Base-by-base conservation (phyloP, 805 yeast genomes). In the Nakazawaea wyomingensis region DNA sequence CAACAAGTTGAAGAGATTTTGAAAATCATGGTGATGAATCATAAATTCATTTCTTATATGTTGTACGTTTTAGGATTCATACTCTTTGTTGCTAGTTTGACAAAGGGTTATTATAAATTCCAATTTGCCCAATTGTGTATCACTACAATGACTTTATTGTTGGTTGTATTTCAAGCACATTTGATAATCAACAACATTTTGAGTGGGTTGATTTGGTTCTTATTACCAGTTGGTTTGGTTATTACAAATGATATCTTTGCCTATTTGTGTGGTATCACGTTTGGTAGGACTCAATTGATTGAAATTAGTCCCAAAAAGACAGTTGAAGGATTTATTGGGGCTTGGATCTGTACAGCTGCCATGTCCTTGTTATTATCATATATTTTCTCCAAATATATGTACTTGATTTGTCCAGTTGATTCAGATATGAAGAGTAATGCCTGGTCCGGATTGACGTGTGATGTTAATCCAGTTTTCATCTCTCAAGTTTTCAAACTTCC, bases 221-320 rank as follows among this genome's bases (percentile, higher is more conserved):
- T 93, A 47, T 71, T 93, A 41, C 99, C 99, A 5, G 89, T 87
- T 48, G 82, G 93, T 2, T 71, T 91, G 55, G 99, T 93, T 39
- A 87, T 93, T 52, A 85, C 87, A 44, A 93, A 93, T 61, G 99
- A 93, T 60, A 89, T 91, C 42, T 90, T 88, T 72, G 99, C 99
- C 20, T 93, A 93, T 60, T 70, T 93, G 38, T 93, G 98, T 66
- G 99, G 99, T 36, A 93, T 93, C 51, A 86, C 98, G 2, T 88
- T 93, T 66, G 99, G 99, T 43, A 78, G 74, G 49, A 91, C 97
- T 30, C 96, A 87, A 57, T 76, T 93, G 55, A 87, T 93, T 53
- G 88, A 85, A 40, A 88, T 93, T 50, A 87, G 96, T 10, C 99
- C 99, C 45, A 93, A 93, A 65, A 93, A 93, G 66, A 93, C 99